phyloP scores from a whole-genome alignment of 352 stramenopile genomes.

The Globisporangium polare region DNA sequence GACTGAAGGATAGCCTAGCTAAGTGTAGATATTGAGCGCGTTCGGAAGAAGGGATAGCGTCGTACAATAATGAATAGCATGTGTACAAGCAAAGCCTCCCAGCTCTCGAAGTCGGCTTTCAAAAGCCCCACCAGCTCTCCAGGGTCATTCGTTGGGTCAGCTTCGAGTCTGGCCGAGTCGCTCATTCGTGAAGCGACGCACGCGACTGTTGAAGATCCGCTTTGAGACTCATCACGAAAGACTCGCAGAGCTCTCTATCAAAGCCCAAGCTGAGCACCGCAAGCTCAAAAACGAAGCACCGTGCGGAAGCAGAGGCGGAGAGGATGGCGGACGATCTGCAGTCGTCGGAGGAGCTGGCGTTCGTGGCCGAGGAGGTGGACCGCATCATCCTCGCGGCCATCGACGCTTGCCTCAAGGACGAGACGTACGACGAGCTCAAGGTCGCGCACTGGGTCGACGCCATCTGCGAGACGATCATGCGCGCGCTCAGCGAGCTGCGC shows the following conservation, averaged over 20 bases:
- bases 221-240: neutral
- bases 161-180: neutral
- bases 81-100: too few species aligned
- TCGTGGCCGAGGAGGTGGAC: constrained; percentile 90
- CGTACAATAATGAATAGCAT: too few species aligned
- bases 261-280: neutral
- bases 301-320: too few species aligned
- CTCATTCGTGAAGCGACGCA: constrained; percentile 30
- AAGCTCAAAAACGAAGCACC: neutral
- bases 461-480: constrained; percentile 89
- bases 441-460: constrained; percentile 89
- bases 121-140: too few species aligned
- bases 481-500: constrained; percentile 76
- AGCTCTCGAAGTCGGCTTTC: too few species aligned
- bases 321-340: constrained; percentile 82
- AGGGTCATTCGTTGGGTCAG: too few species aligned
- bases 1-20: too few species aligned
- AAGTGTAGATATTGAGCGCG: too few species aligned
- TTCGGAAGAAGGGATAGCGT: too few species aligned
- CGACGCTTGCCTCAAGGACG: constrained; percentile 82
- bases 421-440: constrained; percentile 83
- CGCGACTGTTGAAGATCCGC: constrained; percentile 20
- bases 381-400: constrained; percentile 81
- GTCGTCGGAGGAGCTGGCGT: constrained; percentile 86
- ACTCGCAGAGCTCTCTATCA: neutral